Evolutionary conservation across 2,329 filamentous ascomycete species (phyloP).

Genomic region (Colletotrichum lupini): DNA sequence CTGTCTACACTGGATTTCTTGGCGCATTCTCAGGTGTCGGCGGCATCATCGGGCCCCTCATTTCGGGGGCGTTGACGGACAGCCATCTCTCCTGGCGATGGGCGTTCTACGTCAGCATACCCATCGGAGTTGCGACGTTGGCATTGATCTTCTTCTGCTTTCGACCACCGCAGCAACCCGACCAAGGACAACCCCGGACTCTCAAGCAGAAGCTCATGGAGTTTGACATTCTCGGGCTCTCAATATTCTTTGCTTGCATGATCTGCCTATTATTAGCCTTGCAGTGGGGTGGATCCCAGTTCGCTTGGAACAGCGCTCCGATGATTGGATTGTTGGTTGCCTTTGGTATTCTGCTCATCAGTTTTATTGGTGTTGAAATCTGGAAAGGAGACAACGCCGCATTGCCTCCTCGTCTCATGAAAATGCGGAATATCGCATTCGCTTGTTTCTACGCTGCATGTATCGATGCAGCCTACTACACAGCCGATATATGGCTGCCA

Average conservation of each 20-base stretch:
- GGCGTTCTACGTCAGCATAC: slow-evolving; percentile 43
- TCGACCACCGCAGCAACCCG: slow-evolving; percentile 9
- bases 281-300: slow-evolving; percentile 53
- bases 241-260: slow-evolving; percentile 37
- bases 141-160: slow-evolving; percentile 43
- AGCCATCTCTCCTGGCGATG: slow-evolving; percentile 46
- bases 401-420: slow-evolving; percentile 47
- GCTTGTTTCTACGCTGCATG: slow-evolving; percentile 38
- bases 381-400: slow-evolving; percentile 49
- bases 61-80: slow-evolving; percentile 44
- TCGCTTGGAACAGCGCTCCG: slow-evolving; percentile 45
- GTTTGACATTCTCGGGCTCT: slow-evolving; percentile 39
- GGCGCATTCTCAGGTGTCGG: slow-evolving; percentile 52
- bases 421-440: slow-evolving; percentile 41
- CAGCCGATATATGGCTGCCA: slow-evolving; percentile 46
- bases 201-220: slow-evolving; percentile 35
- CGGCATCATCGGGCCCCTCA: slow-evolving; percentile 38
- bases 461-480: slow-evolving; percentile 41
- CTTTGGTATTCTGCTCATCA: slow-evolving; percentile 42
- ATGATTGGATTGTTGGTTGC: slow-evolving; percentile 49
- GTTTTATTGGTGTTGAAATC: slow-evolving; percentile 47
- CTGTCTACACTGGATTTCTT: slow-evolving; percentile 51
- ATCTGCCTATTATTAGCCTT: slow-evolving; percentile 57
- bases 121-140: slow-evolving; percentile 39
- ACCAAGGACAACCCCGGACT: slow-evolving; percentile 27